Percentiles rank a stretch among this genome's conserved stretches.
Conservation (phyloP, 2,329 filamentous ascomycete species). For the Aspergillus brasiliensis region DNA sequence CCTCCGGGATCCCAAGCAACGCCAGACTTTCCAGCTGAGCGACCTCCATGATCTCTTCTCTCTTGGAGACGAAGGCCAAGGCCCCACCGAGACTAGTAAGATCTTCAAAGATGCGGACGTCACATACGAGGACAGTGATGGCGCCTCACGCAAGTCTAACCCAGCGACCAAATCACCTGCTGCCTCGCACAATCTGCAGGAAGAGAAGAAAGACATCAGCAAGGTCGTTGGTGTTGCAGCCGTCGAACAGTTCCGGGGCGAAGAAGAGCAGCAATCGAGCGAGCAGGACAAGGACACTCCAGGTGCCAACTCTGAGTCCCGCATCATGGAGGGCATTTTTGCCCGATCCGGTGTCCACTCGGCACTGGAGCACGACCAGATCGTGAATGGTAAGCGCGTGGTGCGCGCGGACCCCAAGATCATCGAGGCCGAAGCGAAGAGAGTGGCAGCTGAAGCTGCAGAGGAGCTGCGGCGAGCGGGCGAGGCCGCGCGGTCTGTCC, state of each 20-base stretch:
- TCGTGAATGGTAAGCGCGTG: slow-evolving; percentile 74
- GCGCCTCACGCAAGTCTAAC: neutral
- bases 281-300: slow-evolving; percentile 22
- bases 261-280: slow-evolving; percentile 36
- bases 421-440: slow-evolving; percentile 78
- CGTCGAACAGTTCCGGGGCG: slow-evolving; percentile 64
- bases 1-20: slow-evolving; percentile 88
- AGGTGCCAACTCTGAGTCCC: slow-evolving; percentile 60
- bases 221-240: slow-evolving; percentile 64
- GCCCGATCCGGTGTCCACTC: slow-evolving; percentile 82
- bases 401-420: slow-evolving; percentile 74
- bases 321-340: slow-evolving; percentile 87
- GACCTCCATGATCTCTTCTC: slow-evolving; percentile 93
- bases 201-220: slow-evolving; percentile 51
- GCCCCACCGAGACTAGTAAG: slow-evolving; percentile 77
- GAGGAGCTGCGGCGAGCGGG: slow-evolving; percentile 72
- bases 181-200: slow-evolving; percentile 15
- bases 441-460: slow-evolving; percentile 76
- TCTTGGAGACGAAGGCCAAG: slow-evolving; percentile 67
- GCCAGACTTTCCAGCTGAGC: slow-evolving; percentile 84
- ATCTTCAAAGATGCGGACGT: slow-evolving; percentile 89
- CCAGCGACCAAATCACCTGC: neutral
- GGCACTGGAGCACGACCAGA: slow-evolving; percentile 90
- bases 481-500: slow-evolving; percentile 70
- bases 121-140: slow-evolving; percentile 53